These are phyloP conservation scores for Lentinus brumalis DNA, from an alignment of 768 basidiomycete species.

Conservation along the genomic window DNA sequence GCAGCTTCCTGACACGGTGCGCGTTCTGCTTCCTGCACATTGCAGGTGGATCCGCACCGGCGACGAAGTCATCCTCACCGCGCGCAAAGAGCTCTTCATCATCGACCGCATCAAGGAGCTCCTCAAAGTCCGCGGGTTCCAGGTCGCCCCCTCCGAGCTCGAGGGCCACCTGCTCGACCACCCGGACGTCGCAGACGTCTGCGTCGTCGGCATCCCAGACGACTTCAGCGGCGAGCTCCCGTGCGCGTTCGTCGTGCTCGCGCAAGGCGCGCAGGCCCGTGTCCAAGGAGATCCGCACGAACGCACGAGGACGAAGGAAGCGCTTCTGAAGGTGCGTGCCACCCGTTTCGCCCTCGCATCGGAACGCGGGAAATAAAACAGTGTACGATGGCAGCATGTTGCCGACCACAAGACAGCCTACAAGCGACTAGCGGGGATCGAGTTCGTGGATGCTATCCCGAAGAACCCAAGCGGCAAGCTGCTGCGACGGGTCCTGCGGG, in stretches of 20 bases:
- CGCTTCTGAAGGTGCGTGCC: conserved; percentile 54
- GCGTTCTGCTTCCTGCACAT: too few species aligned
- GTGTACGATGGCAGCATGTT: conserved; percentile 29
- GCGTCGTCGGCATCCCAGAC: conserved; percentile 58
- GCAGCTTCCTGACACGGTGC: neutral
- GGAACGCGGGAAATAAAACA: too few species aligned
- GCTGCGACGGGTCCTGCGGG: conserved; percentile 31
- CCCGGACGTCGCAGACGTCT: conserved; percentile 44
- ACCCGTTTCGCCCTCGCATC: neutral
- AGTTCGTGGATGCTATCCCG: conserved; percentile 39
- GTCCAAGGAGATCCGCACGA: conserved; percentile 35
- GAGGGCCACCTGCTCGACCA: conserved; percentile 40
- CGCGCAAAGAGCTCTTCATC: conserved; percentile 60
- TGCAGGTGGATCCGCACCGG: conserved; percentile 66
- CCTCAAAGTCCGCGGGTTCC: conserved; percentile 59
- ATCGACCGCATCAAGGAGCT: conserved; percentile 79
- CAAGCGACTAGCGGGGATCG: conserved; percentile 41
- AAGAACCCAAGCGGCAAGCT: conserved; percentile 36
- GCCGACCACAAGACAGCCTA: conserved; percentile 35
- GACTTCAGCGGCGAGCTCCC: conserved; percentile 79
- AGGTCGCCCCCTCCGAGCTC: conserved; percentile 39
- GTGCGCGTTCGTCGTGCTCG: conserved; percentile 66
- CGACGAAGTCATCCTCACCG: conserved; percentile 66
- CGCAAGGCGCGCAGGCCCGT: conserved; percentile 38
- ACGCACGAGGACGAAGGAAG: conserved; percentile 42